Percentiles rank a stretch among this genome's conserved stretches.
phyloP scores from a whole-genome alignment of 1,284 basidiomycete genomes.

The Earliella scabrosa region DNA sequence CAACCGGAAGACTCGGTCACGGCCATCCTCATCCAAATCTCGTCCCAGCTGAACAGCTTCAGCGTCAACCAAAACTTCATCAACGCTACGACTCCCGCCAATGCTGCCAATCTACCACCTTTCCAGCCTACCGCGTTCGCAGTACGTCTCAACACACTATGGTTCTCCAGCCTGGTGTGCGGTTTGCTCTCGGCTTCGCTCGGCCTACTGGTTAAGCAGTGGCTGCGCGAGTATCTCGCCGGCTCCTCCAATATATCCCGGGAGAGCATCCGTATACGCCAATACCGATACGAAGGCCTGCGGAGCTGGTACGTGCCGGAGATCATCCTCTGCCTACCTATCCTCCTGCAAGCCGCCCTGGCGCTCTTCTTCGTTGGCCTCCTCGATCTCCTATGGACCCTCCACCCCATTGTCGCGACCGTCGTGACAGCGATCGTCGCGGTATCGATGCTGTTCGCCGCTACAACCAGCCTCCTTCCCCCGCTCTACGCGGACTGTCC shows the following conservation, averaged over 20 bases:
- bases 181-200: conserved; percentile 19
- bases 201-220: conserved; percentile 23
- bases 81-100: conserved; percentile 13
- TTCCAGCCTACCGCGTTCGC: conserved; percentile 13
- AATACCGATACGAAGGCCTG: conserved; percentile 20
- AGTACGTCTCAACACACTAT: conserved; percentile 17
- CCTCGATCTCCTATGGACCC: conserved; percentile 19
- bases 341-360: conserved; percentile 21
- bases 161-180: conserved; percentile 23
- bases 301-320: conserved; percentile 17
- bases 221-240: conserved; percentile 23
- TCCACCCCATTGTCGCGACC: conserved; percentile 14
- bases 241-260: conserved; percentile 19
- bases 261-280: conserved; percentile 21
- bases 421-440: conserved; percentile 17
- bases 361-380: conserved; percentile 24
- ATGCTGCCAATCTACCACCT: neutral
- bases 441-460: conserved; percentile 3
- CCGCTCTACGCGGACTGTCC: conserved; percentile 16
- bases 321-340: conserved; percentile 21
- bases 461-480: conserved; percentile 14
- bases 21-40: conserved; percentile 19
- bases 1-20: conserved; percentile 16
- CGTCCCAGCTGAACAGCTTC: conserved; percentile 17
- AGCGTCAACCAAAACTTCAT: conserved; percentile 11